A percentile compares a stretch with the other conserved stretches of the same genome.
These are phyloP conservation scores for Spinellus fusiger DNA, from an alignment of 192 early-diverging fungal species.

Conservation along the genomic window DNA sequence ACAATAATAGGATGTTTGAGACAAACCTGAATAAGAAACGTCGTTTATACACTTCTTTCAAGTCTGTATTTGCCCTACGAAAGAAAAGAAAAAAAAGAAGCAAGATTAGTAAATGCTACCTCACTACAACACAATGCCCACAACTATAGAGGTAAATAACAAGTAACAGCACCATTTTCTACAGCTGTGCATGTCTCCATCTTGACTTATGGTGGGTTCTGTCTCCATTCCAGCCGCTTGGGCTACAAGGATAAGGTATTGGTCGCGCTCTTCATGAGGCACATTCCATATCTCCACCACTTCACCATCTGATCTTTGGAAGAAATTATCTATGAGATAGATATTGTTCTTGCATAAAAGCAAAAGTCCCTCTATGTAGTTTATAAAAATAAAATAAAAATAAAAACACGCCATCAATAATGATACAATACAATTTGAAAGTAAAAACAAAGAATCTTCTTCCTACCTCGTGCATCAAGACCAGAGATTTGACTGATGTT, in stretches of 20 bases:
- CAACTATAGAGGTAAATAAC: no score
- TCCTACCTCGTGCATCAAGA: constrained; percentile 60
- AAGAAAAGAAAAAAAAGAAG: neutral
- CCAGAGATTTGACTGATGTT: constrained; percentile 63
- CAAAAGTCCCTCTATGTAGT: constrained; percentile 51
- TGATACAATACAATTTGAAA: neutral
- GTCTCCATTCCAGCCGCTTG: constrained; percentile 40
- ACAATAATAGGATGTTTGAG: constrained; percentile 18
- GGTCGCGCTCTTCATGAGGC: constrained; percentile 53
- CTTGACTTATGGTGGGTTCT: constrained; percentile 24
- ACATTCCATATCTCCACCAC: constrained; percentile 69
- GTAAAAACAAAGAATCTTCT: neutral
- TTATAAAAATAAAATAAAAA: neutral
- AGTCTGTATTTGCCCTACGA: constrained; percentile 52
- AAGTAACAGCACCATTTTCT: constrained; percentile 39
- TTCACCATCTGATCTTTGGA: constrained; percentile 55
- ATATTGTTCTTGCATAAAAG: constrained; percentile 65
- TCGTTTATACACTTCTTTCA: constrained; percentile 59
- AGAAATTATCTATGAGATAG: constrained; percentile 69
- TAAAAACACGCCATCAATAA: neutral
- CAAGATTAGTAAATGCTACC: no score
- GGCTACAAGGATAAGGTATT: constrained; percentile 50
- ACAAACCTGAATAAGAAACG: constrained; percentile 44
- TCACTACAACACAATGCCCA: no score
- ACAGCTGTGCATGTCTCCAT: constrained; percentile 43